A percentile compares a stretch with the other conserved stretches of the same genome.
These are phyloP conservation scores for Usnea hakonensis DNA, from an alignment of 495 filamentous ascomycete genomes.

Conservation along the genomic window DNA sequence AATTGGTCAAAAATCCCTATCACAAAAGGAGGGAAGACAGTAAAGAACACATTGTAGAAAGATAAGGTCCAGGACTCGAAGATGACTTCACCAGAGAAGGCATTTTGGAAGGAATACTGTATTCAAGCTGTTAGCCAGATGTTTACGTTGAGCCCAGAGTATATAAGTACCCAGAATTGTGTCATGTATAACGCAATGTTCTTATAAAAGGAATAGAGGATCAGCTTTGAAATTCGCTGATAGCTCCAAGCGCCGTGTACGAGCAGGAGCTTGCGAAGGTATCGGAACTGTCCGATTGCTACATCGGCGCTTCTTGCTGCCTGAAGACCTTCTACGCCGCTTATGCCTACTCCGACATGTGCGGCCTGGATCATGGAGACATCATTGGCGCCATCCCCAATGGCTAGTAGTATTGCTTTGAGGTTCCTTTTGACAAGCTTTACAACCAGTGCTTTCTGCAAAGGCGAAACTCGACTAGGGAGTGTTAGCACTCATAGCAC, in stretches of 20 bases:
- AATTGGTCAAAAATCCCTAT: conserved; percentile 98
- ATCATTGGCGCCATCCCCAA: conserved; percentile 97
- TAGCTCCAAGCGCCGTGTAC: conserved; percentile 98
- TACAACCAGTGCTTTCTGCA: conserved; percentile 96
- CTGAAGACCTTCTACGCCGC: conserved; percentile 96
- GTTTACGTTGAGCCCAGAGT: conserved; percentile 5
- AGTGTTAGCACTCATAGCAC: conserved; percentile 10
- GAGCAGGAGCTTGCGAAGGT: conserved; percentile 85
- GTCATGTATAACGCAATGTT: conserved; percentile 98
- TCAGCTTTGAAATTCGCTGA: conserved; percentile 90
- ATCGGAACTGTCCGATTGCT: conserved; percentile 93
- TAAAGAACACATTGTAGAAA: conserved; percentile 99
- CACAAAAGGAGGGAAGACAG: conserved; percentile 83
- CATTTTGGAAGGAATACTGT: conserved; percentile 94
- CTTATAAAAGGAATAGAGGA: conserved; percentile 99
- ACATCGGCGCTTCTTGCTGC: conserved; percentile 95
- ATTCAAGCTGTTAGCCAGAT: conserved; percentile 29
- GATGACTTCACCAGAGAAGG: conserved; percentile 95
- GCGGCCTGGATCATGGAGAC: conserved; percentile 99
- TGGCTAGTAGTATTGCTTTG: conserved; percentile 85
- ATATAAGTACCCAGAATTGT: conserved; percentile 84
- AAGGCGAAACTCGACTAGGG: conserved; percentile 80
- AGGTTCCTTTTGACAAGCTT: conserved; percentile 97
- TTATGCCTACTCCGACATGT: conserved; percentile 97
- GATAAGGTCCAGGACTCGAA: conserved; percentile 99